These are phyloP conservation scores for Phaseolus coccineus DNA, from an alignment of 331 rosid genomes.

Conservation along the genomic window DNA sequence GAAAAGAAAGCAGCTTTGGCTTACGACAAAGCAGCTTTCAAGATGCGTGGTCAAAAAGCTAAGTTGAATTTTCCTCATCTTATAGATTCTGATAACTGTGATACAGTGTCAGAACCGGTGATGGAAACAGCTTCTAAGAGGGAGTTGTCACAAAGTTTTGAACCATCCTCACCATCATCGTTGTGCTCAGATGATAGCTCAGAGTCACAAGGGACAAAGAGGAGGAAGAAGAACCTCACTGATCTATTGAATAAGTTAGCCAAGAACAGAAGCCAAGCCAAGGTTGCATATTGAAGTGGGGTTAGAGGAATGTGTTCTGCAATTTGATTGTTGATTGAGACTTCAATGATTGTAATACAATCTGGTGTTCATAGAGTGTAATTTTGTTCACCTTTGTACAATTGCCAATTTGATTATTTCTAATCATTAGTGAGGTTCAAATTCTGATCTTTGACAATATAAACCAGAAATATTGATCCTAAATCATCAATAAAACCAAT, in stretches of 20 bases:
- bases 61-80: slow-evolving; percentile 38
- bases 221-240: not conserved
- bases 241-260: slow-evolving; percentile 35
- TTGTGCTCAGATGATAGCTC: not conserved
- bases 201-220: slow-evolving; percentile 14
- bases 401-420: not conserved
- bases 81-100: not conserved
- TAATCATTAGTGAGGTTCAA: not conserved
- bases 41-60: slow-evolving; percentile 53
- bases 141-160: not conserved
- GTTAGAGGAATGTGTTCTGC: not conserved
- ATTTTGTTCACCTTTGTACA: not conserved
- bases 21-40: slow-evolving; percentile 55
- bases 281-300: not conserved
- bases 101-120: not conserved
- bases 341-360: not conserved
- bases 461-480: not conserved
- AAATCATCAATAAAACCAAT: not conserved
- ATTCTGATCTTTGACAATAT: not conserved
- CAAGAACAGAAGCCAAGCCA: slow-evolving; percentile 29
- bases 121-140: not conserved
- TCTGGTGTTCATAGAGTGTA: not conserved
- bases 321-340: not conserved
- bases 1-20: slow-evolving; percentile 60
- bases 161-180: not conserved